Evolutionary conservation across 2,329 filamentous ascomycete genomes (phyloP), one percentile per base, ranked within the genome.

Genomic region (Colletotrichum destructivum): DNA sequence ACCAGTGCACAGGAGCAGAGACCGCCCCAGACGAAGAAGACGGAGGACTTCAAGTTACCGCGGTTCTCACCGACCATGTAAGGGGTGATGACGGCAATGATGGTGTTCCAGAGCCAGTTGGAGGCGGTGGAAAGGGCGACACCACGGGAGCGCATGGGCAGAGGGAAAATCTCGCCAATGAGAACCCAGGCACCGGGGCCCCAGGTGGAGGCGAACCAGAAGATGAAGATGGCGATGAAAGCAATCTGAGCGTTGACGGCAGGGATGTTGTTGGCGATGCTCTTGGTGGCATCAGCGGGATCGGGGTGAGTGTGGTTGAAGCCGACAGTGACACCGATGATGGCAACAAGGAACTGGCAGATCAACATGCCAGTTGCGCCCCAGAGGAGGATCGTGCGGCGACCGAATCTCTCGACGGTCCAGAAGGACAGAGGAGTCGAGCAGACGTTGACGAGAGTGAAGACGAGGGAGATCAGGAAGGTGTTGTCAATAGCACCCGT

Each of bases 151-250:
- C 95, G 93, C 83, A 97, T 96, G 73, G 93, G 94, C 65, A 97
- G 90, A 69, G 94, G 94, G 90, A 93, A 97, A 83, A 96, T 93
- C 86, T 98, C 94, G 80, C 94, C 94, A 78, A 96, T 95, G 76
- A 97, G 89, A 65, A 92, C 90, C 93, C 92, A 95, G 64, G 93
- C 89, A 61, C 90, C 92, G 8, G 94, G 94, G 64, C 94, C 94
- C 94, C 94, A 97, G 74, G 94, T 97, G 70, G 89, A 91, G 72
- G 94, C 94, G 81, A 97, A 97, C 88, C 92, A 96, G 88, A 94
- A 95, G 87, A 97, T 95, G 88, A 95, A 96, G 86, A 97, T 91
- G 85, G 91, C 93, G 79, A 96, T 96, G 85, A 97, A 96, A 73
- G 93, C 90, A 75, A 97, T 94, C 87, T 95, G 91, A 61, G 92